phyloP scores from a whole-genome alignment of 768 basidiomycete species.

The Cyathus striatus region DNA sequence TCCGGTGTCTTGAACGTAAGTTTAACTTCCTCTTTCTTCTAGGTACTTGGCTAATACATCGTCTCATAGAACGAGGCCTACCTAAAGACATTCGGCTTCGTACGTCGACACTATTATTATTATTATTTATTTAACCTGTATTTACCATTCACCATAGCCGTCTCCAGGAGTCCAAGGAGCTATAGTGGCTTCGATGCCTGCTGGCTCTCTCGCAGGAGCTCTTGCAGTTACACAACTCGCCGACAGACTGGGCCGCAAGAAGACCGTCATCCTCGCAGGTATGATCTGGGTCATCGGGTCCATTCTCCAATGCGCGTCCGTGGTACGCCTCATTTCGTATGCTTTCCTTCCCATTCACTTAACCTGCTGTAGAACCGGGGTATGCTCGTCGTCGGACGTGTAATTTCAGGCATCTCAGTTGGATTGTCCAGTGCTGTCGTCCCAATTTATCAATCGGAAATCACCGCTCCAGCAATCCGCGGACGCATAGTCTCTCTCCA shows the following conservation, averaged over 20 bases:
- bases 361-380: conserved; percentile 46
- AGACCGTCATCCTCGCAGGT: conserved; percentile 60
- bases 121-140: not conserved
- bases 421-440: conserved; percentile 64
- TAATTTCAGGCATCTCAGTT: conserved; percentile 65
- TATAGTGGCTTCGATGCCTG: conserved; percentile 78
- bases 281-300: conserved; percentile 71
- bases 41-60: not conserved
- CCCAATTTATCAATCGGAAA: conserved; percentile 73
- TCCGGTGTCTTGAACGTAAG: conserved; percentile 57
- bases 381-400: conserved; percentile 70
- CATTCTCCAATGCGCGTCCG: conserved; percentile 62
- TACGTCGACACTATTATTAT: conserved; percentile 11
- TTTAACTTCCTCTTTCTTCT: not conserved
- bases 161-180: conserved; percentile 56
- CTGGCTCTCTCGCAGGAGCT: conserved; percentile 65
- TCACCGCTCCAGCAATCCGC: conserved; percentile 66
- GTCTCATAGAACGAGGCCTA: conserved; percentile 31
- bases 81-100: conserved; percentile 26
- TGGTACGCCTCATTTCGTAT: no score
- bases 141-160: conserved; percentile 33
- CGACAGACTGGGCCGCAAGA: conserved; percentile 62
- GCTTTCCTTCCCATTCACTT: conserved; percentile 3
- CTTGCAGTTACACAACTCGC: conserved; percentile 59
- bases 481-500: conserved; percentile 74